Percentiles rank a stretch among this genome's conserved stretches.
Evolutionary conservation across 179 eudicot species (phyloP).

Genomic region (Spergularia azorica): DNA sequence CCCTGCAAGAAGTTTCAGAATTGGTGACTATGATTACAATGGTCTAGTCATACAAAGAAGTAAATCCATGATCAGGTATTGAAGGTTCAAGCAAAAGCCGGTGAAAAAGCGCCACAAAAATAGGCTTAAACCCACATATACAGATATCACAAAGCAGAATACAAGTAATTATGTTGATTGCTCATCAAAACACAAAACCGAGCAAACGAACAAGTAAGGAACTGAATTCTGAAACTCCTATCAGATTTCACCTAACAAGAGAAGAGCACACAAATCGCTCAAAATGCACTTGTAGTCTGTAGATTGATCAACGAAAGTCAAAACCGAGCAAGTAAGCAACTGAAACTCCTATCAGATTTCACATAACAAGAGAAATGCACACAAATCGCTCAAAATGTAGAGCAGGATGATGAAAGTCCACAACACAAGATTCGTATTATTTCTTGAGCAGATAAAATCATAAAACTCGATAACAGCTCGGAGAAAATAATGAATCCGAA

Average conservation of each 20-base stretch:
- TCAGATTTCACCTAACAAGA: neutral
- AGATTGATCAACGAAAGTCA: too few relatives aligned
- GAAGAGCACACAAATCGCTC: neutral
- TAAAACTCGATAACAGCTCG: neutral
- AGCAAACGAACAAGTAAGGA: neutral
- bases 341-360: too few relatives aligned
- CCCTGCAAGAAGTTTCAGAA: slow-evolving; percentile 39
- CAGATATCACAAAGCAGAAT: neutral
- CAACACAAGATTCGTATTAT: neutral
- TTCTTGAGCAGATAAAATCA: neutral
- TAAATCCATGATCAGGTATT: neutral
- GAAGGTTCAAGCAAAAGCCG: neutral
- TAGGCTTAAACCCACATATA: neutral
- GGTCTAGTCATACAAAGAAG: too few relatives aligned
- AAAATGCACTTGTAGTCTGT: too few relatives aligned
- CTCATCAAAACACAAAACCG: neutral
- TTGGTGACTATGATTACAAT: neutral
- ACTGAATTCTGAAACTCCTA: neutral
- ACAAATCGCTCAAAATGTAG: neutral
- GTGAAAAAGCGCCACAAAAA: neutral
- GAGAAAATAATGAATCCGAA: too few relatives aligned
- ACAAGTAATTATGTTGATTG: neutral
- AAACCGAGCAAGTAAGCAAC: too few relatives aligned
- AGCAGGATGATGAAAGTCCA: neutral
- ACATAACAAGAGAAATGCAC: too few relatives aligned